These are phyloP conservation scores for Talaromyces stipitatus DNA, from an alignment of 495 filamentous ascomycete species.

Conservation along the genomic window DNA sequence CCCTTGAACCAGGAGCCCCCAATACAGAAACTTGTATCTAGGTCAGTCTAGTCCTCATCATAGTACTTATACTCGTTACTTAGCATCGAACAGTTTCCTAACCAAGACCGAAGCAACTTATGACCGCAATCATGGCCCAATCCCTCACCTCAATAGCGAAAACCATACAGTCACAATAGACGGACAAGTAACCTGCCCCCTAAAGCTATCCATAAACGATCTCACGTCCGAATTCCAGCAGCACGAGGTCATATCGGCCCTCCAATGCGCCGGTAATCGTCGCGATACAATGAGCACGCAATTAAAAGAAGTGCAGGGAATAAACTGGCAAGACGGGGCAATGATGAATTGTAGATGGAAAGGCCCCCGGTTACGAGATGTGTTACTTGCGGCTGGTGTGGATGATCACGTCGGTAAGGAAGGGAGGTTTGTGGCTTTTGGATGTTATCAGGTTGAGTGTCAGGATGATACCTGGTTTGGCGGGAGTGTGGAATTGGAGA, in stretches of 20 bases:
- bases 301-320: slow-evolving; percentile 52
- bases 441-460: slow-evolving; percentile 38
- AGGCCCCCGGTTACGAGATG: slow-evolving; percentile 48
- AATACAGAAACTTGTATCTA: slow-evolving; percentile 26
- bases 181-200: slow-evolving; percentile 23
- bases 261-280: slow-evolving; percentile 58
- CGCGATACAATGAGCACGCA: slow-evolving; percentile 58
- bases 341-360: slow-evolving; percentile 57
- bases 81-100: slow-evolving; percentile 26
- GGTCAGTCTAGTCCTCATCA: slow-evolving; percentile 10
- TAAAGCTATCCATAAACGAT: slow-evolving; percentile 26
- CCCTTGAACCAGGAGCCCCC: slow-evolving; percentile 40
- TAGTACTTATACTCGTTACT: not conserved
- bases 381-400: slow-evolving; percentile 37
- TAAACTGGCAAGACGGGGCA: slow-evolving; percentile 57
- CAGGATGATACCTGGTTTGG: slow-evolving; percentile 53
- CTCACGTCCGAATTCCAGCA: slow-evolving; percentile 41
- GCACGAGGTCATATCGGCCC: slow-evolving; percentile 45
- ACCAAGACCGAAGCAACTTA: slow-evolving; percentile 29
- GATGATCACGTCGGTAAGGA: slow-evolving; percentile 5
- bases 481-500: slow-evolving; percentile 38
- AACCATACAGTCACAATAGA: slow-evolving; percentile 37
- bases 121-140: slow-evolving; percentile 47
- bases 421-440: slow-evolving; percentile 44
- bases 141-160: slow-evolving; percentile 33